Percentiles rank a stretch among this genome's conserved stretches.
Conservation (phyloP, 2,329 filamentous ascomycete genomes). For the Colletotrichum brevisporum region DNA sequence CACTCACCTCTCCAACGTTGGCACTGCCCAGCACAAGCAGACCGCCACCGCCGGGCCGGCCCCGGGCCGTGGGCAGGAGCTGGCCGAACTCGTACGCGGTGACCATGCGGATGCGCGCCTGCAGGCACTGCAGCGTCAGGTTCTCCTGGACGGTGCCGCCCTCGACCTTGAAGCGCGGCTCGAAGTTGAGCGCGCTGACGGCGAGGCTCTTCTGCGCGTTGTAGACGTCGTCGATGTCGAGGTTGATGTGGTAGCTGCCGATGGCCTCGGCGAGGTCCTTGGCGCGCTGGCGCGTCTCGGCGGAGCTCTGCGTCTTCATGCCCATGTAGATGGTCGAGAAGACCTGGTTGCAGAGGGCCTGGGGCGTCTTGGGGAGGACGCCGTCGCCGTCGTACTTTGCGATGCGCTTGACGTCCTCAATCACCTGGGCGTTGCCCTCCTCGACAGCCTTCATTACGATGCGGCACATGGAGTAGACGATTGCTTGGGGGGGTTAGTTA, state of each 20-base stretch:
- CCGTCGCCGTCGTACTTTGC: constrained; percentile 45
- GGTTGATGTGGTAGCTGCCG: constrained; percentile 79
- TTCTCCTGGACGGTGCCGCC: constrained; percentile 75
- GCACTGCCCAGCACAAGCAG: constrained; percentile 77
- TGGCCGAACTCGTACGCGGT: constrained; percentile 72
- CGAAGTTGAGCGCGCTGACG: constrained; percentile 70
- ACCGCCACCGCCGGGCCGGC: constrained; percentile 68
- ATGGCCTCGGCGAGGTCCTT: constrained; percentile 72
- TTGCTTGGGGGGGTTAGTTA: constrained; percentile 41
- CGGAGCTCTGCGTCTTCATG: constrained; percentile 75
- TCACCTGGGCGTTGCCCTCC: constrained; percentile 54
- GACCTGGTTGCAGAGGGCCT: constrained; percentile 66
- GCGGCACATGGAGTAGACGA: constrained; percentile 65
- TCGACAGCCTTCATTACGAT: constrained; percentile 68
- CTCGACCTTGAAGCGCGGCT: constrained; percentile 69
- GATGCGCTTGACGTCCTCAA: constrained; percentile 55
- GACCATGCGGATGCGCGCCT: constrained; percentile 72
- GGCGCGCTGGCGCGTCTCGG: constrained; percentile 77
- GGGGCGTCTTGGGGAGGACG: constrained; percentile 63
- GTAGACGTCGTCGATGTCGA: constrained; percentile 80
- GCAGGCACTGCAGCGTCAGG: constrained; percentile 67
- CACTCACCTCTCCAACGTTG: constrained; percentile 68
- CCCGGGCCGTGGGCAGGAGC: constrained; percentile 71
- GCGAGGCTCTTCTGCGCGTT: constrained; percentile 73
- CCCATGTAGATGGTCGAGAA: constrained; percentile 77